phyloP scores from a whole-genome alignment of 192 early-diverging fungal species.

The Backusella morwellensis region DNA sequence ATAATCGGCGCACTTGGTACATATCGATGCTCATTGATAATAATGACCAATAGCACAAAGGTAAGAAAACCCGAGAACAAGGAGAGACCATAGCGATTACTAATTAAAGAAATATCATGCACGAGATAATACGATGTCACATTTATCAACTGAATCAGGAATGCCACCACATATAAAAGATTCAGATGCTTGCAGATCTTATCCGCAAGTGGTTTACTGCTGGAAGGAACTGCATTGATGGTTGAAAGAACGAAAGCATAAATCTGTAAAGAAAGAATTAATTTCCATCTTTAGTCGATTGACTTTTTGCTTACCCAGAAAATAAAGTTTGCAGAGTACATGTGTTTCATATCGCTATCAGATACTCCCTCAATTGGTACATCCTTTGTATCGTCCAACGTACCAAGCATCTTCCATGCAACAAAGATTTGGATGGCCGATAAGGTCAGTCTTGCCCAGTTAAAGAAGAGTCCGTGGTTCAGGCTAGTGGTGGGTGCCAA shows the following conservation, averaged over 20 bases:
- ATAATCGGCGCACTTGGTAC: background rate
- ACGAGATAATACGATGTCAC: constrained; percentile 19
- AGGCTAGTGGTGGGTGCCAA: background rate
- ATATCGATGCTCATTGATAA: constrained; percentile 21
- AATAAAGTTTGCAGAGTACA: constrained; percentile 1
- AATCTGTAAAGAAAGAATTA: background rate
- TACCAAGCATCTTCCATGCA: background rate
- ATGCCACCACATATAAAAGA: background rate
- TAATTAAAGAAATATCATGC: constrained; percentile 5
- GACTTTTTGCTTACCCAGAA: background rate
- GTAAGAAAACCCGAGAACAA: constrained; percentile 5
- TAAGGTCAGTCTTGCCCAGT: background rate
- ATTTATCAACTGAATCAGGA: constrained; percentile 13
- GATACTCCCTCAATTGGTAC: background rate
- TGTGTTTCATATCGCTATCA: background rate
- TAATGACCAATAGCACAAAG: constrained; percentile 2
- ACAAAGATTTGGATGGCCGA: background rate
- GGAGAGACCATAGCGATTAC: constrained; percentile 10
- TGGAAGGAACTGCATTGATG: background rate
- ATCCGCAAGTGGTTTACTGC: background rate
- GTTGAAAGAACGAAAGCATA: background rate
- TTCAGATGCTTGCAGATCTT: constrained; percentile 21
- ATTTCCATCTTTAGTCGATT: background rate
- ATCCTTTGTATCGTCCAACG: background rate
- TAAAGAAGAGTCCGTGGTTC: background rate